These are phyloP conservation scores for Phytophthora sojae DNA, from an alignment of 352 stramenopile genomes.

Conservation along the genomic window DNA sequence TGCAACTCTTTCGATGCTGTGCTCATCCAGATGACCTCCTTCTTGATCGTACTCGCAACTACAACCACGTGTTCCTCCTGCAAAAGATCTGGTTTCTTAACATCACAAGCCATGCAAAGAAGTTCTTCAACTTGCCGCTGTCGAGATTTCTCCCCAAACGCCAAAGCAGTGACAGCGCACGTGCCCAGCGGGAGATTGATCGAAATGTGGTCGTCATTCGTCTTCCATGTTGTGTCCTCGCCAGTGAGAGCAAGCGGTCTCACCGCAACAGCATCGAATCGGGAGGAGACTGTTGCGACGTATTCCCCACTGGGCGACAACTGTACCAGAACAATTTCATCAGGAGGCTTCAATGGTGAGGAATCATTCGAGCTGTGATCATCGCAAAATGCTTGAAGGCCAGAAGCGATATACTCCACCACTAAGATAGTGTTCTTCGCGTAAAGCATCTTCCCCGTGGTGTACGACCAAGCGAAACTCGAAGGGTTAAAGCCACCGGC, in stretches of 20 bases:
- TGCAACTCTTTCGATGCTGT: slow-evolving; percentile 8
- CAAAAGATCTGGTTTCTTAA: slow-evolving; percentile 5
- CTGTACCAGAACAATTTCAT: slow-evolving; percentile 39
- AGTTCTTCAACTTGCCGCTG: slow-evolving; percentile 7
- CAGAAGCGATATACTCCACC: slow-evolving; percentile 46
- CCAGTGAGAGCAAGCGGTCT: slow-evolving; percentile 10
- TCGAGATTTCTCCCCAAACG: slow-evolving; percentile 20
- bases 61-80: slow-evolving; percentile 9
- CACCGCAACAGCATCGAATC: slow-evolving; percentile 30
- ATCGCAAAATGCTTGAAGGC: slow-evolving; percentile 31
- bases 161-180: slow-evolving; percentile 23
- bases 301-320: slow-evolving; percentile 33
- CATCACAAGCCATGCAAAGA: slow-evolving; percentile 39
- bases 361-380: slow-evolving; percentile 2
- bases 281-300: slow-evolving; percentile 36
- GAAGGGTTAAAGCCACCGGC: slow-evolving; percentile 26
- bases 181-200: slow-evolving; percentile 20
- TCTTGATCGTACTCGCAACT: slow-evolving; percentile 16
- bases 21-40: slow-evolving; percentile 36
- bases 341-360: background rate
- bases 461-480: slow-evolving; percentile 44
- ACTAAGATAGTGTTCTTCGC: slow-evolving; percentile 31
- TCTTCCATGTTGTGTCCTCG: background rate
- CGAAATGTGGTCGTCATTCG: background rate
- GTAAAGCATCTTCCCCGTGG: slow-evolving; percentile 43